Percentiles rank a stretch among this genome's conserved stretches.
These are phyloP conservation scores for Gynochthodes officinalis DNA, from an alignment of 257 asterid genomes.

Conservation along the genomic window DNA sequence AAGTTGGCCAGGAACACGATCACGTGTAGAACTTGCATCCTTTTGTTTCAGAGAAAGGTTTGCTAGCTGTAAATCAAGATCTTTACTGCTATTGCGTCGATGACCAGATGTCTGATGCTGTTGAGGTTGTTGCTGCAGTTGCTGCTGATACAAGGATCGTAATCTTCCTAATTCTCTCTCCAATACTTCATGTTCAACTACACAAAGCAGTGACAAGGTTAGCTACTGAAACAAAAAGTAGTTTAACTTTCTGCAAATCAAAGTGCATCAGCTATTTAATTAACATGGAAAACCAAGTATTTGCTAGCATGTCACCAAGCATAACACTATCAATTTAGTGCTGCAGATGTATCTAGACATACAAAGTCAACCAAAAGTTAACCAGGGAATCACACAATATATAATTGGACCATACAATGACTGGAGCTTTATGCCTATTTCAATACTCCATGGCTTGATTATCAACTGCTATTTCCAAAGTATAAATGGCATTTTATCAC, in stretches of 20 bases:
- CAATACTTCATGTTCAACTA: constrained; percentile 94
- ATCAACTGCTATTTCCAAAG: neutral
- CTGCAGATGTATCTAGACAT: neutral
- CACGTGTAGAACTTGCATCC: constrained; percentile 50
- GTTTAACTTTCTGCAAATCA: neutral
- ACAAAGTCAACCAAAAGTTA: neutral
- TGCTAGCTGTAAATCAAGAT: constrained; percentile 68
- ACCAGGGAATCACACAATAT: neutral
- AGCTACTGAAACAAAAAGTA: constrained; percentile 2
- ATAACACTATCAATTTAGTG: neutral
- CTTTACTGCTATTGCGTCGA: constrained; percentile 67
- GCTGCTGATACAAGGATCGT: constrained; percentile 57
- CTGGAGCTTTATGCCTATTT: neutral
- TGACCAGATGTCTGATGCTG: constrained; percentile 47
- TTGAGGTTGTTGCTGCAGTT: constrained; percentile 37
- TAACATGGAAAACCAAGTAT: neutral
- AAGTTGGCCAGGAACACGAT: constrained; percentile 57
- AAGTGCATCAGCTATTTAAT: neutral
- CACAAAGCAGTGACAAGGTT: constrained; percentile 24
- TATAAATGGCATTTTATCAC: neutral
- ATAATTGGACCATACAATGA: neutral
- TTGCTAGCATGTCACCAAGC: neutral
- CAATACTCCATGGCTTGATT: neutral
- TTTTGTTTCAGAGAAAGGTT: constrained; percentile 73
- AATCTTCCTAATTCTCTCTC: constrained; percentile 85